phyloP scores from a whole-genome alignment of 495 filamentous ascomycete genomes.

The Daldinia childiae region DNA sequence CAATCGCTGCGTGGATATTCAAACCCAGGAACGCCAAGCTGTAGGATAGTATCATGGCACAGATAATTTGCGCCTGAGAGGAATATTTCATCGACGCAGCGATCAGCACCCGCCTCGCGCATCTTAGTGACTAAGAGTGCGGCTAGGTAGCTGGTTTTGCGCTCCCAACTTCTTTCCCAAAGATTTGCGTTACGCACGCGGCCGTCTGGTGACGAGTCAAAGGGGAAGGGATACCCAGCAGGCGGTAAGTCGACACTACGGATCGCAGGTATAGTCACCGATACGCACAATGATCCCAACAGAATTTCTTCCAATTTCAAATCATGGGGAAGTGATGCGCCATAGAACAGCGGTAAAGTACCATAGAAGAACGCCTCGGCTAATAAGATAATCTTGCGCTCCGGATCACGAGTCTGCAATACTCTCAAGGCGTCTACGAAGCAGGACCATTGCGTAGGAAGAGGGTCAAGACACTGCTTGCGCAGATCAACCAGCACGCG shows the following conservation, averaged over 20 bases:
- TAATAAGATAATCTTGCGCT: slow-evolving; percentile 43
- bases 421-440: slow-evolving; percentile 35
- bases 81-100: slow-evolving; percentile 18
- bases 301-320: slow-evolving; percentile 18
- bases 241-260: slow-evolving; percentile 43
- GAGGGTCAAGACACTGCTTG: slow-evolving; percentile 34
- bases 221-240: slow-evolving; percentile 33
- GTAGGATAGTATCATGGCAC: slow-evolving; percentile 41
- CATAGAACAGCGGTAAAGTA: slow-evolving; percentile 40
- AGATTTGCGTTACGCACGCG: slow-evolving; percentile 28
- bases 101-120: slow-evolving; percentile 27
- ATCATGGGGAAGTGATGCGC: slow-evolving; percentile 32
- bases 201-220: slow-evolving; percentile 31
- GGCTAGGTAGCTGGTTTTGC: slow-evolving; percentile 15
- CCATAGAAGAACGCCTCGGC: slow-evolving; percentile 46
- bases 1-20: slow-evolving; percentile 52
- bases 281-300: slow-evolving; percentile 32
- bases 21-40: slow-evolving; percentile 50
- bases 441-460: slow-evolving; percentile 43
- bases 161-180: slow-evolving; percentile 36
- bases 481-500: slow-evolving; percentile 40
- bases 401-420: slow-evolving; percentile 33
- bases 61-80: slow-evolving; percentile 44
- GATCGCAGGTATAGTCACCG: slow-evolving; percentile 43
- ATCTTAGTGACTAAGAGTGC: slow-evolving; percentile 26